Evolutionary conservation across 352 stramenopile species (phyloP).

Genomic region (Aphanomyces astaci): DNA sequence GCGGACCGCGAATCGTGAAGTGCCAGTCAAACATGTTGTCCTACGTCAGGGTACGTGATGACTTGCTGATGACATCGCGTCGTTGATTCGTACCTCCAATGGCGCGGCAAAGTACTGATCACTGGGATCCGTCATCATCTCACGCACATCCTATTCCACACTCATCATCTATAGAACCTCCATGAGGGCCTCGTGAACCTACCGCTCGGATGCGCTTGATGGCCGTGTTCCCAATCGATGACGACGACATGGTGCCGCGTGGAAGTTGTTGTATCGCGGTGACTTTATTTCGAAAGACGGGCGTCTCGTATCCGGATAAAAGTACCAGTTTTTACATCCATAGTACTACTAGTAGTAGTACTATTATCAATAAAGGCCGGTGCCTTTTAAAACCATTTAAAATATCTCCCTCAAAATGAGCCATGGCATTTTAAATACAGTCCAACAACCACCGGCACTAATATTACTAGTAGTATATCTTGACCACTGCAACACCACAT

Average conservation of each 20-base stretch:
- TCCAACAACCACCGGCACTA: no score
- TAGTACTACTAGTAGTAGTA: no score
- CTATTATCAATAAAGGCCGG: no score
- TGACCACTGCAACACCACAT: no score
- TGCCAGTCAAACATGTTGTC: conserved; percentile 92
- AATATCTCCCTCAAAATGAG: no score
- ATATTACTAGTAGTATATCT: no score
- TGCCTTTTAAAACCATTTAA: no score
- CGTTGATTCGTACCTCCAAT: conserved; percentile 43
- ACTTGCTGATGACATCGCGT: background rate
- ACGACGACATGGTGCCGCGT: conserved; percentile 8
- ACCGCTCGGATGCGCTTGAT: conserved; percentile 83
- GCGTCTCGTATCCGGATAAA: background rate
- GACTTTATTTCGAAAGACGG: background rate
- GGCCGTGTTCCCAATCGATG: conserved; percentile 48
- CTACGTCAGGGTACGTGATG: conserved; percentile 28
- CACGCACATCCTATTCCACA: conserved; percentile 59
- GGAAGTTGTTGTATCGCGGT: background rate
- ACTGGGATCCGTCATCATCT: conserved; percentile 83
- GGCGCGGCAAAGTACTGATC: conserved; percentile 70
- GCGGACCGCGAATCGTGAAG: conserved; percentile 97
- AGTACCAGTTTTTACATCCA: background rate
- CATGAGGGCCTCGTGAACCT: conserved; percentile 9
- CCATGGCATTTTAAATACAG: no score
- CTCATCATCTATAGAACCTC: background rate